Evolutionary conservation across 345 rosid genomes (phyloP).

Genomic region (Draba incana): DNA sequence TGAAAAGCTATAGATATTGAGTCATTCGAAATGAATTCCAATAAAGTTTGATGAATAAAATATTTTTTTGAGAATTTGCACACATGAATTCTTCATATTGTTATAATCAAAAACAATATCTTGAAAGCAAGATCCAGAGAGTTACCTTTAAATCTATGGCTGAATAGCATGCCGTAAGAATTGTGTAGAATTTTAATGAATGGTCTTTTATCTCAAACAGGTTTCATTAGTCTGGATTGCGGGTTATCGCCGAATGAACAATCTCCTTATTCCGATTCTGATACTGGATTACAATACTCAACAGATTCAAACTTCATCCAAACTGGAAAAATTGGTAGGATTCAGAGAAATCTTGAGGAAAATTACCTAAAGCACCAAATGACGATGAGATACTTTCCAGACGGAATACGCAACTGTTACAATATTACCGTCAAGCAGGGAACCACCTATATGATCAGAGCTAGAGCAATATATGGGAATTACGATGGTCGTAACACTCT

Average conservation of each 20-base stretch:
- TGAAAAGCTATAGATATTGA: too few species aligned
- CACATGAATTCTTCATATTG: too few species aligned
- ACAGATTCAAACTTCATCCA: conserved; percentile 42
- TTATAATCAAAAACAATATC: too few species aligned
- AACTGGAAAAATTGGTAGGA: conserved; percentile 32
- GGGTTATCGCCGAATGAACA: conserved; percentile 29
- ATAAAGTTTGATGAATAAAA: too few species aligned
- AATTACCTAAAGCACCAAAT: not conserved
- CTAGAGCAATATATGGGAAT: conserved; percentile 32
- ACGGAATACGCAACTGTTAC: conserved; percentile 49
- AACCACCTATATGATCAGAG: conserved; percentile 42
- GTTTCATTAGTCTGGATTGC: conserved; percentile 49
- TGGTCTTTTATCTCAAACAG: conserved; percentile 28
- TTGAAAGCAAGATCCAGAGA: too few species aligned
- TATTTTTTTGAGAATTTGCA: too few species aligned
- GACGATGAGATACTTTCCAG: conserved; percentile 45
- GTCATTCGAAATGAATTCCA: too few species aligned
- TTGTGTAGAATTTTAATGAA: not conserved
- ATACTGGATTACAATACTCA: conserved; percentile 30
- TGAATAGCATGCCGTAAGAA: too few species aligned
- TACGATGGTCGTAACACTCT: conserved; percentile 23
- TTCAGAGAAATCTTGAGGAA: not conserved
- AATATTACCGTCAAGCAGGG: conserved; percentile 31
- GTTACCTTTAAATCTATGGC: too few species aligned
- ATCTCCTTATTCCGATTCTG: conserved; percentile 26